A percentile compares a stretch with the other conserved stretches of the same genome.
Evolutionary conservation across 805 yeast species (phyloP).

Genomic region (Saturnispora besseyi): DNA sequence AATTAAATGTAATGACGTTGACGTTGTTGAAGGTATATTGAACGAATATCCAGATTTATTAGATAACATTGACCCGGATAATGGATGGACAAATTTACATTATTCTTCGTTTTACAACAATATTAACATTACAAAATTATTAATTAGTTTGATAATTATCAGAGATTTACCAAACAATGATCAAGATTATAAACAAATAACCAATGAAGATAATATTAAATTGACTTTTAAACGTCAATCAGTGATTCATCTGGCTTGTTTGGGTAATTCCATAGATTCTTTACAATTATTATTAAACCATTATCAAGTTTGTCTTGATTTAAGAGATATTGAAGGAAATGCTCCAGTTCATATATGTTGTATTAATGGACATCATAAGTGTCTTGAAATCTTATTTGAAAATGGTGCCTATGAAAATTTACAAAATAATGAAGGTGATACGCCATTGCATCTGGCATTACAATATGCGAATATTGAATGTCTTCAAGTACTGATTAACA

Average conservation of each 20-base stretch:
- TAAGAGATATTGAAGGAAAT: slow-evolving; percentile 37
- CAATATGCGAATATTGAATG: slow-evolving; percentile 57
- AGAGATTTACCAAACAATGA: slow-evolving; percentile 6
- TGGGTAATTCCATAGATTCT: slow-evolving; percentile 48
- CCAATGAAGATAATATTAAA: slow-evolving; percentile 28
- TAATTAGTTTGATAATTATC: slow-evolving; percentile 16
- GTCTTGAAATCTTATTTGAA: slow-evolving; percentile 55
- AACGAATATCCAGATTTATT: slow-evolving; percentile 59
- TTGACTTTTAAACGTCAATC: slow-evolving; percentile 50
- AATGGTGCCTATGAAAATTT: slow-evolving; percentile 71
- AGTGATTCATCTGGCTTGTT: slow-evolving; percentile 62
- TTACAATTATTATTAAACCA: slow-evolving; percentile 65
- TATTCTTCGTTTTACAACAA: slow-evolving; percentile 72
- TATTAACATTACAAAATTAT: slow-evolving; percentile 39
- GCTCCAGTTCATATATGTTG: slow-evolving; percentile 70
- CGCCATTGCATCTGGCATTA: slow-evolving; percentile 78
- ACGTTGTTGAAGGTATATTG: slow-evolving; percentile 57
- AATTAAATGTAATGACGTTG: slow-evolving; percentile 49
- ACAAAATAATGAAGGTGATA: slow-evolving; percentile 66
- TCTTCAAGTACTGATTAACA: slow-evolving; percentile 40
- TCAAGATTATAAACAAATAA: slow-evolving; percentile 22
- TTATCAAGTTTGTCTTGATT: slow-evolving; percentile 41
- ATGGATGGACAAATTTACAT: slow-evolving; percentile 81
- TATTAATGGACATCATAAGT: slow-evolving; percentile 47
- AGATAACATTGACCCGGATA: slow-evolving; percentile 55